Conservation (phyloP, 805 yeast species). For the Wickerhamomyces chambardii region DNA sequence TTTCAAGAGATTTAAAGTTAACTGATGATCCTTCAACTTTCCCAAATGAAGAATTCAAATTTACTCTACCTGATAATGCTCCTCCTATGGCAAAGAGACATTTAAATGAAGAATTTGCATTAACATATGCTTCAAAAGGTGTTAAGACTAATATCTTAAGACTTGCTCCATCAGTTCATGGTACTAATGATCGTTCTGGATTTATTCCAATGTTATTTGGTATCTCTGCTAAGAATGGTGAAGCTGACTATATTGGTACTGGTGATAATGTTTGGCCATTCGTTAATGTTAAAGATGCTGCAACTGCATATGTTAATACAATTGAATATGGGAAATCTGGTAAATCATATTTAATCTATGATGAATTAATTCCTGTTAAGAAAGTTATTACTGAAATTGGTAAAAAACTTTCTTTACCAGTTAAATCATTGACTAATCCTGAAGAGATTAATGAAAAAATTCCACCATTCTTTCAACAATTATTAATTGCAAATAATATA, state of each 20-base stretch:
- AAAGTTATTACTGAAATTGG: conserved; percentile 20
- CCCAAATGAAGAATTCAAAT: conserved; percentile 4
- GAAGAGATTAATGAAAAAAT: too few species aligned
- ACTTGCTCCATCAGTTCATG: conserved; percentile 26
- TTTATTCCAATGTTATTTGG: conserved; percentile 16
- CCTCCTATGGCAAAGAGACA: conserved; percentile 4
- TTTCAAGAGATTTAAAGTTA: conserved; percentile 3
- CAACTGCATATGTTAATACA: conserved; percentile 18
- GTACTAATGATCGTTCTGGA: conserved; percentile 15
- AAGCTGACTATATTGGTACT: conserved; percentile 25
- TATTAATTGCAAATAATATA: conserved; percentile 2
- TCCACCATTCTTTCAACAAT: too few species aligned
- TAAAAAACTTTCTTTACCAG: conserved; percentile 8
- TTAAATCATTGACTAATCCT: conserved; percentile 3
- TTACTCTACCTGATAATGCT: conserved; percentile 1
- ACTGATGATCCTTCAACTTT: not conserved
- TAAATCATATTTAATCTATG: conserved; percentile 16
- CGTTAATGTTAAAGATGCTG: conserved; percentile 23
- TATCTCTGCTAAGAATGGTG: conserved; percentile 20
- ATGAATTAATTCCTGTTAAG: conserved; percentile 13
- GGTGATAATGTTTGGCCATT: conserved; percentile 24
- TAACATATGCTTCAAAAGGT: conserved; percentile 14
- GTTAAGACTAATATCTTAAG: conserved; percentile 18
- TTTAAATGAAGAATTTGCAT: conserved; percentile 7
- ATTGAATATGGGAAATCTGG: conserved; percentile 19